Base-by-base conservation (phyloP, 2,329 filamentous ascomycete genomes). In the Diaporthe sp. region DNA sequence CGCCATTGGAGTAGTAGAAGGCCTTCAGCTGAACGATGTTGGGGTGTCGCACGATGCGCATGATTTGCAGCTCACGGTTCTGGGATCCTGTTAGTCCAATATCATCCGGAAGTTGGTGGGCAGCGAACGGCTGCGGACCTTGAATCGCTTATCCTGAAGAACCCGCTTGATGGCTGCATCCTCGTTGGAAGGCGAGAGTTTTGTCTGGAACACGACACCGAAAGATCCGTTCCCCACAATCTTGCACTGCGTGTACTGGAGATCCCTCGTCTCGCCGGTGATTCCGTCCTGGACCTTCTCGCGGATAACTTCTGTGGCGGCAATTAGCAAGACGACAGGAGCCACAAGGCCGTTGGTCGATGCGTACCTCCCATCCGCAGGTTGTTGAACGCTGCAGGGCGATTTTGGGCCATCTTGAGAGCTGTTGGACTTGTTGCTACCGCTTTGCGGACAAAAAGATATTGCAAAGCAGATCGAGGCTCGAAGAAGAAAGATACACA, bases 141-240 rank as follows among this genome's bases (percentile, higher is more conserved):
- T 99, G 92, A 99, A 99, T 83, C 97, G 92, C 90, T 99, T 99
- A 89, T 99, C 97, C 83, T 99, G 97, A 74, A 99, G 91, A 75
- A 99, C 97, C 80, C 97, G 93, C 90, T 99, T 99, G 89, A 99
- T 99, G 83, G 97, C 97, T 71, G 97, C 97, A 87, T 99, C 97
- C 85, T 99, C 97, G 77, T 96, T 96, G 77, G 94, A 97, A n/a
- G 97, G 97, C 76, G 96, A 96, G 81, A 99, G 91, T 88, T 98
- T 98, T 73, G 97, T 99, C 88, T 99, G 97, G 85, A 99, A 99
- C 78, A 99, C 97, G 68, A 99, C 96, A 78, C 97, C 97, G 80
- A 99, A 99, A 47, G 96, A 98, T 79, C 97, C 97, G 87, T 99
- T 99, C 84, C 97, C 97, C 65, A 99, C 97, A 81, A 99, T 98